Evolutionary conservation across 2,329 filamentous ascomycete genomes (phyloP).

Genomic region (Arachnopeziza araneosa): DNA sequence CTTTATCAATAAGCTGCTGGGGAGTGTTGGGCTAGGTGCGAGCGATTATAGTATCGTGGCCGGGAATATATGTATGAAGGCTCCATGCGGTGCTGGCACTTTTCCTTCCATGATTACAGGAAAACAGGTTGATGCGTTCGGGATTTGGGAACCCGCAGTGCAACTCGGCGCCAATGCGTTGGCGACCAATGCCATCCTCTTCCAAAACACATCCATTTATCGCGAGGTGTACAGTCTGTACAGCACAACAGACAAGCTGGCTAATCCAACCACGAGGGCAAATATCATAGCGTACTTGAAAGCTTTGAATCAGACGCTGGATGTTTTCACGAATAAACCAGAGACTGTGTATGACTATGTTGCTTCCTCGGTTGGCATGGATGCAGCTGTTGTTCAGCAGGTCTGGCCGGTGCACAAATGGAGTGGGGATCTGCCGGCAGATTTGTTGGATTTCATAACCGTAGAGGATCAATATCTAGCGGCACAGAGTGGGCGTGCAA

Average conservation of each 20-base stretch:
- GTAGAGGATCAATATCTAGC: constrained; percentile 13
- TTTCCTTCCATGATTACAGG: constrained; percentile 11
- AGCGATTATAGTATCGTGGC: constrained; percentile 6
- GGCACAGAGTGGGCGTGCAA: constrained; percentile 6
- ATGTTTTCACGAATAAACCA: constrained; percentile 3
- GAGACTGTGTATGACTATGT: constrained; percentile 5
- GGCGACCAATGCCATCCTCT: constrained; percentile 3
- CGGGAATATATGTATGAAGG: constrained; percentile 9
- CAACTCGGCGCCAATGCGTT: constrained; percentile 6
- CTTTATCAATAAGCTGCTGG: constrained; percentile 11
- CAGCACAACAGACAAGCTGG: constrained; percentile 10
- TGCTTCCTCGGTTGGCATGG: constrained; percentile 4
- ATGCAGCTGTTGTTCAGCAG: constrained; percentile 5
- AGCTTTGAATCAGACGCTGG: constrained; percentile 7
- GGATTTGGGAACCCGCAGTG: constrained; percentile 10
- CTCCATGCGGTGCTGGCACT: constrained; percentile 10
- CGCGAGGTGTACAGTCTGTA: constrained; percentile 13
- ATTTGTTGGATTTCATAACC: constrained; percentile 14
- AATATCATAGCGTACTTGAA: constrained; percentile 12
- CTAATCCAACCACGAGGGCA: constrained; percentile 6
- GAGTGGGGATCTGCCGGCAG: constrained; percentile 1
- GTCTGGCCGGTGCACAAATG: constrained; percentile 11
- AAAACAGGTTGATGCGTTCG: constrained; percentile 7
- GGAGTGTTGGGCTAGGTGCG: constrained; percentile 3
- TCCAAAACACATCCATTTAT: constrained; percentile 9